A percentile compares a stretch with the other conserved stretches of the same genome.
Evolutionary conservation across 805 yeast species (phyloP).

Genomic region (Sungouiella blattae): DNA sequence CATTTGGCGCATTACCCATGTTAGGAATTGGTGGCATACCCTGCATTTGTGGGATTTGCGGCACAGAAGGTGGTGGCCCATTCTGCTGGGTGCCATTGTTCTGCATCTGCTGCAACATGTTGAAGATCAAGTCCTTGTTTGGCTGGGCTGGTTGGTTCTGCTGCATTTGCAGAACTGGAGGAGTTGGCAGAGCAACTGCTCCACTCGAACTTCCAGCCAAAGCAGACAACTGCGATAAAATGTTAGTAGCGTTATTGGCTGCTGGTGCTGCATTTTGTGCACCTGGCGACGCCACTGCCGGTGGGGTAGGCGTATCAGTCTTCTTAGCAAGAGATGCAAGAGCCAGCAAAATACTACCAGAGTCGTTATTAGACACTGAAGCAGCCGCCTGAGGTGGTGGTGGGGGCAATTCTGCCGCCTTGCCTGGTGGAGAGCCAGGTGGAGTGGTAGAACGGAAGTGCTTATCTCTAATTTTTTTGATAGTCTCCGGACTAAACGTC

Average conservation of each 20-base stretch:
- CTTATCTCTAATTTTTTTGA: conserved; percentile 55
- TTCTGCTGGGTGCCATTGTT: background rate
- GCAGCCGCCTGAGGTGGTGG: conserved; percentile 7
- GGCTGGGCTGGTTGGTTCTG: conserved; percentile 11
- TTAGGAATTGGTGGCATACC: conserved; percentile 1
- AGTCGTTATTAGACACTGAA: conserved; percentile 41
- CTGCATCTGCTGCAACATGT: conserved; percentile 53
- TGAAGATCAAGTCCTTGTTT: conserved; percentile 42
- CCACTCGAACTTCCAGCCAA: conserved; percentile 22
- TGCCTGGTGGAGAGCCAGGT: conserved; percentile 53
- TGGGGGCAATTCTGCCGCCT: conserved; percentile 5
- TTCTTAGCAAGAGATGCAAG: conserved; percentile 59
- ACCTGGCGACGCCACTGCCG: conserved; percentile 25
- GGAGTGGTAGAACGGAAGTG: conserved; percentile 69
- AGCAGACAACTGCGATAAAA: conserved; percentile 43
- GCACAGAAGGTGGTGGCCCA: conserved; percentile 1
- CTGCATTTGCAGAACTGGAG: conserved; percentile 8
- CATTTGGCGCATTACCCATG: background rate
- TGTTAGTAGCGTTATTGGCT: conserved; percentile 31
- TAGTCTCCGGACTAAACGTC: conserved; percentile 60
- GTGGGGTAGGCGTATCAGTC: conserved; percentile 29
- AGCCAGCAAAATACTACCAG: conserved; percentile 67
- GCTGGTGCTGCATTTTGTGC: conserved; percentile 12
- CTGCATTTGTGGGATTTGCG: conserved; percentile 8
- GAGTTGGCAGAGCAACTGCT: conserved; percentile 6